Conservation (phyloP, 139 green algal species). For the Coelastrella sp. region DNA sequence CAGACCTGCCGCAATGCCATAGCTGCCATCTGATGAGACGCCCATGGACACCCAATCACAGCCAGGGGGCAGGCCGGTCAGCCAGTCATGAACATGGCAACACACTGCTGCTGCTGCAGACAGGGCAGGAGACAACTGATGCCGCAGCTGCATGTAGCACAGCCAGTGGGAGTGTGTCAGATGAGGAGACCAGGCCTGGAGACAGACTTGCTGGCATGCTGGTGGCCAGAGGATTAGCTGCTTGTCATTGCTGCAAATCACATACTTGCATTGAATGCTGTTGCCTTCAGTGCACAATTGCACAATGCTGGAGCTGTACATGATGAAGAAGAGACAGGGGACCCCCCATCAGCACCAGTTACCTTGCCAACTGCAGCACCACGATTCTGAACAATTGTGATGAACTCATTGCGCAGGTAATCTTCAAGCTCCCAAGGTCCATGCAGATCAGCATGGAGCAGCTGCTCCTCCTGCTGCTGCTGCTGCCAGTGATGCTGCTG, state of each 20-base stretch:
- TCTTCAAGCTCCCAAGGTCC: not conserved
- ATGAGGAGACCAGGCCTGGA: not conserved
- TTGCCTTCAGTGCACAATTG: too few relatives aligned
- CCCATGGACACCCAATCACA: constrained; percentile 20
- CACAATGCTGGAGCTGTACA: too few relatives aligned
- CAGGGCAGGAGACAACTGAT: constrained; percentile 15
- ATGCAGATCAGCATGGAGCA: not conserved
- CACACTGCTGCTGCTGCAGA: constrained; percentile 29
- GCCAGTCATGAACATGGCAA: constrained; percentile 18
- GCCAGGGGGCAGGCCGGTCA: not conserved
- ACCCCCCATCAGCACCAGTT: not conserved
- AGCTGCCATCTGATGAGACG: constrained; percentile 1
- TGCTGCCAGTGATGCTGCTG: not conserved
- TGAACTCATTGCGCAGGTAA: constrained; percentile 29
- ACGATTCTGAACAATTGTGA: constrained; percentile 16
- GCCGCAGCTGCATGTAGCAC: not conserved
- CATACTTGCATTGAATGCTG: too few relatives aligned
- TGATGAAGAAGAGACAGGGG: too few relatives aligned
- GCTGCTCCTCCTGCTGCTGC: not conserved
- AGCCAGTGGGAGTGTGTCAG: not conserved
- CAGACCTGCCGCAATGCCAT: constrained; percentile 6
- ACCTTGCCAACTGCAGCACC: not conserved
- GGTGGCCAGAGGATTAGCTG: too few relatives aligned
- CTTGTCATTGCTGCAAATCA: too few relatives aligned
- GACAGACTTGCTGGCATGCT: too few relatives aligned